These are phyloP conservation scores for Huiozyma sinensis DNA, from an alignment of 805 yeast genomes.

Conservation along the genomic window DNA sequence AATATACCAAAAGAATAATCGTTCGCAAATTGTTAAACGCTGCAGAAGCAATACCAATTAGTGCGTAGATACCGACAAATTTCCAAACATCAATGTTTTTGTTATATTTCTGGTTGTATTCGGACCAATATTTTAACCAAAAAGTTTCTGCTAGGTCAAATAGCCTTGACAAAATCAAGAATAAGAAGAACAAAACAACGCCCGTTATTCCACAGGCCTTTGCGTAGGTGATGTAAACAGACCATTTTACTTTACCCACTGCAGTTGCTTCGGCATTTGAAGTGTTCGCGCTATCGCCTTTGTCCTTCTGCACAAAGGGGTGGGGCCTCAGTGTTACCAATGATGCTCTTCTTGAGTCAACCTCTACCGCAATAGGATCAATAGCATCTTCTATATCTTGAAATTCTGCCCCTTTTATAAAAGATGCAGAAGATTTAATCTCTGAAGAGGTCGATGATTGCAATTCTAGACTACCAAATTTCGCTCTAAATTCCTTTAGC, in stretches of 20 bases:
- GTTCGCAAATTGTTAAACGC: slow-evolving; percentile 37
- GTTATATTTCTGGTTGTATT: slow-evolving; percentile 34
- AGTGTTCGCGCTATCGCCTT: slow-evolving; percentile 30
- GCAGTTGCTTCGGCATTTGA: slow-evolving; percentile 43
- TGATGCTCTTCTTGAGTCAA: slow-evolving; percentile 45
- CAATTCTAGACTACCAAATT: slow-evolving; percentile 19
- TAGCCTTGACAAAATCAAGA: slow-evolving; percentile 29
- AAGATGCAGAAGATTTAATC: background rate
- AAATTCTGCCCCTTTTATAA: background rate
- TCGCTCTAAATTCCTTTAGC: slow-evolving; percentile 20
- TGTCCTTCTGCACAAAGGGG: slow-evolving; percentile 23
- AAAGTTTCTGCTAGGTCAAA: slow-evolving; percentile 38
- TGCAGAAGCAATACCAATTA: slow-evolving; percentile 44
- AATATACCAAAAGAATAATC: slow-evolving; percentile 38
- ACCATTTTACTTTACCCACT: slow-evolving; percentile 47
- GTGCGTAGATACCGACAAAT: slow-evolving; percentile 45
- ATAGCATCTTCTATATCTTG: slow-evolving; percentile 11
- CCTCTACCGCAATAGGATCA: slow-evolving; percentile 5
- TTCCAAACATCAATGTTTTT: slow-evolving; percentile 33
- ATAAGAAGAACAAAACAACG: slow-evolving; percentile 31
- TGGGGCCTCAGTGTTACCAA: slow-evolving; percentile 45
- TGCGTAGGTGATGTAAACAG: slow-evolving; percentile 44
- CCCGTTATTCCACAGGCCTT: slow-evolving; percentile 49
- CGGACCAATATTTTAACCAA: slow-evolving; percentile 67
- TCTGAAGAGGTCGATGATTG: background rate